A percentile compares a stretch with the other conserved stretches of the same genome.
Conservation (phyloP, 1,284 basidiomycete species). For the Cryptococcus floricola region DNA sequence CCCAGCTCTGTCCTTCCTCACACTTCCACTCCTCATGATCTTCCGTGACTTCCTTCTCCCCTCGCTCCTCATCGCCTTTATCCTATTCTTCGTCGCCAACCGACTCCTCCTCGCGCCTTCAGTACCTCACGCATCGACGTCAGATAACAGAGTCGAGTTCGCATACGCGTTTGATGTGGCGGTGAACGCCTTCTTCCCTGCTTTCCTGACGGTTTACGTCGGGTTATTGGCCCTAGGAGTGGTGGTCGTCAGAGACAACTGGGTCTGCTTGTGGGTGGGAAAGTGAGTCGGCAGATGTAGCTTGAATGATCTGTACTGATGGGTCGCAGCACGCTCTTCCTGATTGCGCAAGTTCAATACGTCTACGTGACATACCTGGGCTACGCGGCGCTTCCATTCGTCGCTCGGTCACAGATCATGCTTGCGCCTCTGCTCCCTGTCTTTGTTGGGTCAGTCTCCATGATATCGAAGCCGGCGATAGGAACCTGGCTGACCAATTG, state of each 20-base stretch:
- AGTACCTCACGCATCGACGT: slow-evolving; percentile 58
- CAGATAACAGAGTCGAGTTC: slow-evolving; percentile 77
- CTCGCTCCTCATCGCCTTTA: slow-evolving; percentile 67
- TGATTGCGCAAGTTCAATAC: slow-evolving; percentile 79
- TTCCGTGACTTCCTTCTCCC: slow-evolving; percentile 77
- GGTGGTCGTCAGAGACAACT: slow-evolving; percentile 74
- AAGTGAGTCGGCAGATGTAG: slow-evolving; percentile 53
- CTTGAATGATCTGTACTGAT: not conserved
- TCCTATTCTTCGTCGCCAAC: slow-evolving; percentile 78
- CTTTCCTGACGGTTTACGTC: slow-evolving; percentile 81
- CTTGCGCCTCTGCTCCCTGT: slow-evolving; percentile 79
- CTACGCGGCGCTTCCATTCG: slow-evolving; percentile 80
- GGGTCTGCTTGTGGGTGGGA: slow-evolving; percentile 87
- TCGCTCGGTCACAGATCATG: slow-evolving; percentile 78
- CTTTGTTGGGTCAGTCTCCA: slow-evolving; percentile 57
- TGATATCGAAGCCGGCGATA: not conserved
- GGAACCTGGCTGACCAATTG: not conserved
- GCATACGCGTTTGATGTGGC: slow-evolving; percentile 92
- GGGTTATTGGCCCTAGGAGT: slow-evolving; percentile 79
- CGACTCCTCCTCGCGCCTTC: slow-evolving; percentile 67
- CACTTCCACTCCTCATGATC: slow-evolving; percentile 73
- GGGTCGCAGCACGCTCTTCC: slow-evolving; percentile 62
- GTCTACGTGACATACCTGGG: slow-evolving; percentile 86
- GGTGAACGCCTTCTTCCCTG: slow-evolving; percentile 89
- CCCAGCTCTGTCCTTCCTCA: slow-evolving; percentile 57